These are phyloP conservation scores for Verticillium alfalfae DNA, from an alignment of 2,329 filamentous ascomycete genomes.

Conservation along the genomic window DNA sequence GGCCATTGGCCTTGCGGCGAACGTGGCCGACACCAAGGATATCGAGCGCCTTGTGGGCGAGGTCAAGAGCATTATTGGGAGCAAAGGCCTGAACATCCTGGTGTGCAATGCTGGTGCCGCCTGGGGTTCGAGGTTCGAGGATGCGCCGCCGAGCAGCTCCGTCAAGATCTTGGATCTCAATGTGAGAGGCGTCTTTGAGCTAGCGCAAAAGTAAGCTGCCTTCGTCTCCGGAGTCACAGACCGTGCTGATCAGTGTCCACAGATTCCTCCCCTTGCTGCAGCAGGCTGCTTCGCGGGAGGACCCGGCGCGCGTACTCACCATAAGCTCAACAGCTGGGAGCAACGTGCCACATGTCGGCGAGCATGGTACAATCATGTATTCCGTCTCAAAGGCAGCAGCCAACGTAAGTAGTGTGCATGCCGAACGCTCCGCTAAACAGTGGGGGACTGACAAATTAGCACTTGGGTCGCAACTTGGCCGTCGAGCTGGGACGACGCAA, in stretches of 20 bases:
- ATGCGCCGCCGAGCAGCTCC: constrained; percentile 55
- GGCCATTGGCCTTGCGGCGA: constrained; percentile 61
- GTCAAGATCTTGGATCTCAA: constrained; percentile 66
- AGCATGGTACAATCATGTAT: constrained; percentile 61
- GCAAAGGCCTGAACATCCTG: constrained; percentile 56
- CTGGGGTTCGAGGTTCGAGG: constrained; percentile 63
- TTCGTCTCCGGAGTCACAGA: no score
- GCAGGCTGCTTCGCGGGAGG: constrained; percentile 19
- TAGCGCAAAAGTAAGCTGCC: constrained; percentile 48
- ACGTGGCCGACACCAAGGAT: constrained; percentile 55
- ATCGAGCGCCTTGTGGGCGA: constrained; percentile 54
- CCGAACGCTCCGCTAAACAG: not conserved
- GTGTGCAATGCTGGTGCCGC: constrained; percentile 69
- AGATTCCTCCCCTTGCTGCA: constrained; percentile 38
- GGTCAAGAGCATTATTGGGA: constrained; percentile 51
- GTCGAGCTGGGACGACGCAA: constrained; percentile 61
- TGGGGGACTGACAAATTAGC: constrained; percentile 28
- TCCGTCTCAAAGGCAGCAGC: constrained; percentile 64
- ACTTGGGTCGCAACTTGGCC: constrained; percentile 56
- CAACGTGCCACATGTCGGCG: constrained; percentile 52
- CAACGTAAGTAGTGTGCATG: constrained; percentile 17
- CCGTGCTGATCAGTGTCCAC: not conserved
- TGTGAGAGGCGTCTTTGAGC: constrained; percentile 65
- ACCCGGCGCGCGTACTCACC: constrained; percentile 59
- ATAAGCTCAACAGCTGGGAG: constrained; percentile 63